These are phyloP conservation scores for Penicillium expansum DNA, from an alignment of 2,329 filamentous ascomycete genomes.

Conservation along the genomic window DNA sequence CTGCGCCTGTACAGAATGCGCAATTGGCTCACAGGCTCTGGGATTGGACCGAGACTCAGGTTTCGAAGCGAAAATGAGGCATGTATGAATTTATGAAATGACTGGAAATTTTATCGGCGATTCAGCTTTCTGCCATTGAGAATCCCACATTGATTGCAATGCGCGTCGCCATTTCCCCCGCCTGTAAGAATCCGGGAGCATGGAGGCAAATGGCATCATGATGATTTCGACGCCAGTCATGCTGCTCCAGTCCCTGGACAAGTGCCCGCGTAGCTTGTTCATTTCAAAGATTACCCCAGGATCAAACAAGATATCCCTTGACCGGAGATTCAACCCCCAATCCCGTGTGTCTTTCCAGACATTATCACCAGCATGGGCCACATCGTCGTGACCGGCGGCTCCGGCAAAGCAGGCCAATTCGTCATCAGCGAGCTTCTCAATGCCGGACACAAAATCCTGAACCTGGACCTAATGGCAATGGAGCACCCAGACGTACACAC, in stretches of 20 bases:
- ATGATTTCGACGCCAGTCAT: conserved; percentile 17
- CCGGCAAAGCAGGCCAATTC: conserved; percentile 55
- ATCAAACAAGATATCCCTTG: background rate
- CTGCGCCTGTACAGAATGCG: conserved; percentile 31
- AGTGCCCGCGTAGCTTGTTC: background rate
- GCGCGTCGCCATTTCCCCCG: background rate
- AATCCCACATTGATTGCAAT: background rate
- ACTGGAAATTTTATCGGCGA: background rate
- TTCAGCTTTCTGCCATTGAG: background rate
- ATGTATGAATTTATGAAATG: background rate
- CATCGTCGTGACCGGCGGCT: conserved; percentile 56
- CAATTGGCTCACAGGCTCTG: conserved; percentile 38
- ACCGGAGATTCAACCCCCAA: background rate
- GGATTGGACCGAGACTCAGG: conserved; percentile 46
- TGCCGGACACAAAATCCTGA: conserved; percentile 53
- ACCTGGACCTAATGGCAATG: conserved; percentile 53
- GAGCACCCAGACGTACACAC: conserved; percentile 47
- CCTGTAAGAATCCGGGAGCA: background rate
- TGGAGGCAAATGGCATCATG: conserved; percentile 19
- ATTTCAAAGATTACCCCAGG: background rate
- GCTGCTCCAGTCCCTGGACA: background rate
- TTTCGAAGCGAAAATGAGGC: conserved; percentile 19
- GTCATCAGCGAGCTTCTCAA: conserved; percentile 53
- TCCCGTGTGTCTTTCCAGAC: background rate
- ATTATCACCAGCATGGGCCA: conserved; percentile 47